phyloP scores from a whole-genome alignment of 108 stramenopile genomes.

The Nannochloropsis salina region DNA sequence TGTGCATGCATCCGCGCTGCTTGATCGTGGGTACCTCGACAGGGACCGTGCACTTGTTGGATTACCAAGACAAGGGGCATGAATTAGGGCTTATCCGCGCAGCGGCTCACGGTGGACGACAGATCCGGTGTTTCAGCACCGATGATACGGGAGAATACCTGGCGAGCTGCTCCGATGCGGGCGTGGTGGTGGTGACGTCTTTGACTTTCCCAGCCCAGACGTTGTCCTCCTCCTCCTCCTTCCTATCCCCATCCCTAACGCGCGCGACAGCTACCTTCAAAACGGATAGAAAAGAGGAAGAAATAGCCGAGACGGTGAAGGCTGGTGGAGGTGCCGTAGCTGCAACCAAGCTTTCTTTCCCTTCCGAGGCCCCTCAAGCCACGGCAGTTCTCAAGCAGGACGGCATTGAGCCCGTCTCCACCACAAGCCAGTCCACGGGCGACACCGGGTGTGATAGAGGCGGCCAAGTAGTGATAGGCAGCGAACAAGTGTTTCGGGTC shows the following conservation, averaged over 20 bases:
- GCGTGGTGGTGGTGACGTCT: conserved; percentile 40
- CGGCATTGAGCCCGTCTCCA: conserved; percentile 4
- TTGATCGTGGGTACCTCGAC: conserved; percentile 15
- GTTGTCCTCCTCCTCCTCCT: not conserved
- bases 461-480: not conserved
- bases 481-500: conserved; percentile 36
- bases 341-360: not conserved
- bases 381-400: not conserved
- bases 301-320: not conserved
- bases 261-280: not conserved
- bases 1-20: conserved; percentile 13
- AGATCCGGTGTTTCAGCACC: not conserved
- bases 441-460: not conserved
- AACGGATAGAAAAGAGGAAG: not conserved
- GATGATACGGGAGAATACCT: not conserved
- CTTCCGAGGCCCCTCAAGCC: not conserved
- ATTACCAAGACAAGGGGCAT: not conserved
- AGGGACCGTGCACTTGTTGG: conserved; percentile 29
- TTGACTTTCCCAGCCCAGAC: not conserved
- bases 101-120: too few species aligned
- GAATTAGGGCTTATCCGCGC: not conserved
- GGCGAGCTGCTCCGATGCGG: conserved; percentile 44
- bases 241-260: not conserved
- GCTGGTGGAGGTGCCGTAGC: not conserved
- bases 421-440: conserved; percentile 15